Evolutionary conservation across 1,284 basidiomycete species (phyloP), one percentile per base, ranked within the genome.

Genomic region (Ustilago esculenta): DNA sequence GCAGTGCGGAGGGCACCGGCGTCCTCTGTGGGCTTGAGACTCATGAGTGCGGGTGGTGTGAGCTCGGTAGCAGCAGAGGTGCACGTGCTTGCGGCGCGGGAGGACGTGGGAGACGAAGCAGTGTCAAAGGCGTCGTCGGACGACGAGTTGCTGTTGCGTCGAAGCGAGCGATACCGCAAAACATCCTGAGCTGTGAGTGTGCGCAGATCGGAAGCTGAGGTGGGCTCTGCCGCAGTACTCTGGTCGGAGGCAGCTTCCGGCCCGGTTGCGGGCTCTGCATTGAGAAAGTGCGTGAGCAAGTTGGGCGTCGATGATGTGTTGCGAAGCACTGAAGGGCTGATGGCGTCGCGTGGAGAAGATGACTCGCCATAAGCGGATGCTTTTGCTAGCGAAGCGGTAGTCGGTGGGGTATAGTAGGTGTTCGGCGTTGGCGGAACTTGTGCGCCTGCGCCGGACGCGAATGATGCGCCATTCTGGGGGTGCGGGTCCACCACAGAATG

Each of bases 281-380:
- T 37, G 37, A 56, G 46, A 34, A 70, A 70, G 2, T 65, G 67
- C 5, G 57, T 54, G 20, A 75, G 60, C 20, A 78, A 42, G 30
- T 78, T 78, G 25, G 76, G 76, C 18, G 76, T 78, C 15, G 76
- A 78, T 5, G 68, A 54, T 2, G 76, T 75, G 39, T 73, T 75
- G 48, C 74, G 72, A 36, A 77, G 44, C 15, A 64, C 54, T 3
- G 50, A 56, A 5, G 48, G 41, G 58, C 60, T 65, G 58, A 64
- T 51, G 1, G 53, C 61, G 21, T 47, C 42, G 27, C 52, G 55
- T 9, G 55, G 55, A 20, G 67, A 70, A 4, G 52, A 48, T 1
- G 53, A 37, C 8, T 64, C 39, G 14, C 33, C 37, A 3, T 54
- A 34, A 4, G 25, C 36, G 18, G 39, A 30, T 11, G 45, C 41